Base-by-base conservation (phyloP, 306 rosid genomes). In the Vigna trinervia region DNA sequence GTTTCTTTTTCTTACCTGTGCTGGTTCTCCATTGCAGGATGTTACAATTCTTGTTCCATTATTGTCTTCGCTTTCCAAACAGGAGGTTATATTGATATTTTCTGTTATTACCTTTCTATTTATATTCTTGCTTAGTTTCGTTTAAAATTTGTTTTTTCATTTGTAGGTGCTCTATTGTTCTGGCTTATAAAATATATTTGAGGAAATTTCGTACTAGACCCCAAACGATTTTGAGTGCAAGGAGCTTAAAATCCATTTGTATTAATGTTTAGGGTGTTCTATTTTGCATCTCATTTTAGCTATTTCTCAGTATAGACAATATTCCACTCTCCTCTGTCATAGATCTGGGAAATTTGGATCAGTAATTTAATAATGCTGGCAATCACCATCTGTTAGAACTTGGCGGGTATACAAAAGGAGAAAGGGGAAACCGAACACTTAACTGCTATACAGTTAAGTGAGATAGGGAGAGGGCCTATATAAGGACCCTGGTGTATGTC, bases 41-140 rank as follows among this genome's bases (percentile, higher is more conserved):
- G 99, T 96, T 86, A 84, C 99, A 71, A 96, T 96, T 85, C 97
- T 96, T 60, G 96, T 96, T 78, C 99, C 99, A 14, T 86, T 96
- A 85, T 80, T 96, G 78, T 79, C 97, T 74, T 93, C 97, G 2
- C 96, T 96, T 76, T 83, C 98, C 73, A 96, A 88, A 88, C 83
- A 80, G 50, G 99, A 96, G 98, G 99, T 96, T 43, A 84, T 80
- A 52, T 68, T 26, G 54, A 52, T 83, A 23, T 26, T 67, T 39
- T 68, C 22, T 73, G 50, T 61, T 83, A 34, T 39, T 66, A 15
- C 64, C 76, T 51, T 62, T 79, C 56, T 39, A 38, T 82, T 50
- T 69, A 53, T 69, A 30, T 75, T 67, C 48, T 47, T 28, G 36
- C 22, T 13, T 52, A 57, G 43, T 71, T 41, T 5, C 51, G 28